phyloP scores from a whole-genome alignment of 495 filamentous ascomycete species.

The Neurospora tetrasperma region DNA sequence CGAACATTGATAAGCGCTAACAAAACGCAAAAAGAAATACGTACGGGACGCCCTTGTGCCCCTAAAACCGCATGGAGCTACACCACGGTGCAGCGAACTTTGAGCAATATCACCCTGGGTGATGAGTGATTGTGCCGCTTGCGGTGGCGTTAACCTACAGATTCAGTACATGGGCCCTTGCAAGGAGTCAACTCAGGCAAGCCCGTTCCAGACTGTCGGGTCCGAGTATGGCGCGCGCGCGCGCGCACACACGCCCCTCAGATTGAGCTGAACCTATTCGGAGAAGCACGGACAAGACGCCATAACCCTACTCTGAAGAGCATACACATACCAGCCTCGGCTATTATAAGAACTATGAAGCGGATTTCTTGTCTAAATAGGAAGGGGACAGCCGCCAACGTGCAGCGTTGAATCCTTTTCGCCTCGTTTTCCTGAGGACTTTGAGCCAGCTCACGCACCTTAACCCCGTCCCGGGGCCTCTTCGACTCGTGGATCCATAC shows the following conservation, averaged over 20 bases:
- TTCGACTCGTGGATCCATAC: background rate
- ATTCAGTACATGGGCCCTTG: background rate
- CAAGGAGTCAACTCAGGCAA: constrained; percentile 3
- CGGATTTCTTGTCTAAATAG: background rate
- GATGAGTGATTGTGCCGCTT: background rate
- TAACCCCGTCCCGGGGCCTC: background rate
- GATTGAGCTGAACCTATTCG: background rate
- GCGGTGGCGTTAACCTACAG: background rate
- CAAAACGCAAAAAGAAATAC: background rate
- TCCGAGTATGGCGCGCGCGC: background rate
- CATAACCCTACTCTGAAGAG: background rate
- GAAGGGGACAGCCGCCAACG: background rate
- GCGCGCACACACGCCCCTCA: background rate
- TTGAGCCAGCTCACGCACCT: background rate
- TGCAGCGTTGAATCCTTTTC: background rate
- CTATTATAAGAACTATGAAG: background rate
- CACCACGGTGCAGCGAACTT: background rate
- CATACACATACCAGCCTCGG: background rate
- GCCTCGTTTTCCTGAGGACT: background rate
- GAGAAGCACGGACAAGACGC: background rate
- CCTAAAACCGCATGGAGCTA: background rate
- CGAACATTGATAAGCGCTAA: background rate
- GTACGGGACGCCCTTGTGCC: background rate
- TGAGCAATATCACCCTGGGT: background rate
- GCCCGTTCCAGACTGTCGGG: constrained; percentile 10